Base-by-base conservation (phyloP, 2,329 filamentous ascomycete genomes). In the Fusarium setosum region DNA sequence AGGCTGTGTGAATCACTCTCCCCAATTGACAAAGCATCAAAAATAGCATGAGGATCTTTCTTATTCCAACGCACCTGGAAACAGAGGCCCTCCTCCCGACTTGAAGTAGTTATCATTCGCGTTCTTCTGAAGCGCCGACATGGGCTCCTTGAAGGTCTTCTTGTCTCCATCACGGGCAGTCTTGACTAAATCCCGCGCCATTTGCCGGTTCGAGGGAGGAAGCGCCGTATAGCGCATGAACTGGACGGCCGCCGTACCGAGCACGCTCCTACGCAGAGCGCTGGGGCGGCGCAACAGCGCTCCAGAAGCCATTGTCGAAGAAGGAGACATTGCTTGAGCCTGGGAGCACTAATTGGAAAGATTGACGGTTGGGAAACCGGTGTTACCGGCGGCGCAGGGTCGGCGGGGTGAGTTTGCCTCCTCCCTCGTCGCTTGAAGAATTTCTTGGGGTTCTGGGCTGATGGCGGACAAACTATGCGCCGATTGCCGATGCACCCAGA, bases 41-140 rank as follows among this genome's bases (percentile, higher is more conserved):
- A n/a, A n/a, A 29, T 29, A 8, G 12, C 26, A 29, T 29, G 9
- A 12, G 12, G 26, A 29, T 29, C 26, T 9, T 29, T 12, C 9
- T 29, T 12, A 29, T 29, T 17, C 34, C 23, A 15, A 76, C 76
- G 65, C 29, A 73, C 71, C 75, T 56, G 76, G 76, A 53, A 78
- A 76, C n/a, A 79, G 58, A 48, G 74, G 75, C 1, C 74, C 75
- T 15, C 72, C 72, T 6, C 75, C 75, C 12, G 72, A 63, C 49
- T 68, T 71, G n/a, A 77, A 77, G 34, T 76, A 76, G 42, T 77
- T 74, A 32, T 67, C 59, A 31, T 76, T 73, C 20, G 76, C 72
- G 50, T 45, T 56, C 63, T 70, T 75, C 37, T 78, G 73, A 41
- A 75, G 69, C 17, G 68, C 57, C 51, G 73, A 72, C 70, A 77